Conservation (phyloP, 1,139 yeast genomes). For the Yamadazyma mexicana region DNA sequence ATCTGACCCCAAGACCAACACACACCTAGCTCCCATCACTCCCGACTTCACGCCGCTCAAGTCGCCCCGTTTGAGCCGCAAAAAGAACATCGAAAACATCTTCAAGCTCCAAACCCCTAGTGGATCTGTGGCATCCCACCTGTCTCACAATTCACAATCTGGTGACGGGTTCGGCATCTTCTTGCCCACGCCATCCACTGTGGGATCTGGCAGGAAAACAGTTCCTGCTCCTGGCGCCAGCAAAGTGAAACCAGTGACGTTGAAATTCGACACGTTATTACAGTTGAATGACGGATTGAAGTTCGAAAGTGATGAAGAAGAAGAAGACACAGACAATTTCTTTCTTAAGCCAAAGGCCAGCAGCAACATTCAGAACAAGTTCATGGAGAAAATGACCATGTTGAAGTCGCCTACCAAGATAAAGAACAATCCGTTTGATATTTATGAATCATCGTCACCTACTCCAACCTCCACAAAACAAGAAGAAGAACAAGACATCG, state of each 20-base stretch:
- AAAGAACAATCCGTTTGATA: conserved; percentile 8
- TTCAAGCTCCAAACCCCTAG: conserved; percentile 11
- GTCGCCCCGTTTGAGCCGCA: conserved; percentile 21
- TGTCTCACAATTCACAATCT: background rate
- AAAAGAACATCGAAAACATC: conserved; percentile 18
- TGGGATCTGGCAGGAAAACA: conserved; percentile 37
- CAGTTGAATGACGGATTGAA: conserved; percentile 20
- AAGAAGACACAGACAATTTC: conserved; percentile 15
- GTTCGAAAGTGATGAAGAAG: conserved; percentile 21
- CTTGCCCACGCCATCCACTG: conserved; percentile 43
- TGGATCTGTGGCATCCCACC: conserved; percentile 1
- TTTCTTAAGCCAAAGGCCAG: conserved; percentile 10
- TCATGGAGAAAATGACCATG: conserved; percentile 8
- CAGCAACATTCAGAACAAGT: conserved; percentile 1
- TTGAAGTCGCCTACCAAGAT: conserved; percentile 14
- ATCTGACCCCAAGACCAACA: background rate
- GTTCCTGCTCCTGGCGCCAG: background rate
- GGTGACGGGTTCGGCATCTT: conserved; percentile 26
- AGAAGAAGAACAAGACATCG: background rate
- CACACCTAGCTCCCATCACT: conserved; percentile 23
- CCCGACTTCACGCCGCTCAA: conserved; percentile 41
- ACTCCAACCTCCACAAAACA: conserved; percentile 8
- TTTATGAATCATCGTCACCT: conserved; percentile 6
- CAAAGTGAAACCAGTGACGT: conserved; percentile 11
- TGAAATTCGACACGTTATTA: conserved; percentile 22